Evolutionary conservation across 305 asterid genomes (phyloP), one percentile per base, ranked within the genome.

Genomic region (Striga hermonthica): DNA sequence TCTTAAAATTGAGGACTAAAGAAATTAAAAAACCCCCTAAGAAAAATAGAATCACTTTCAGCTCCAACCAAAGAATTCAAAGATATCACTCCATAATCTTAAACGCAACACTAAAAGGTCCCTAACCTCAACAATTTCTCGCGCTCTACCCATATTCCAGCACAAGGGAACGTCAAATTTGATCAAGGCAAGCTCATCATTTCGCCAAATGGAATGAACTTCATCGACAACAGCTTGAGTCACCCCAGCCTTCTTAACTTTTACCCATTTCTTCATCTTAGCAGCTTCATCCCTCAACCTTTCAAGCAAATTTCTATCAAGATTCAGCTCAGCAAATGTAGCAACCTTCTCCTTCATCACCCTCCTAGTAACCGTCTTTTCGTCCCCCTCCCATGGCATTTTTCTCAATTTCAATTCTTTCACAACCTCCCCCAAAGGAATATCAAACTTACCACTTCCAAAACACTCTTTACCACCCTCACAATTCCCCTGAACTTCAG

Each of bases 161-260:
- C 87, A 82, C 84, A 90, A 80, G 44, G 99, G 99, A 72, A 90
- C 43, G 66, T 84, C 95, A 79, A 93, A 90, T 37, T 82, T 93
- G 67, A 93, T 66, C 96, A 93, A 84, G 59, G 92, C 94, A 16
- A 93, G 95, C 80, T 90, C 96, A 68, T 74, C 76, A 62, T 66
- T 74, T 75, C 83, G 81, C 99, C 99, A 93, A 64, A 70, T 48
- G 34, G 65, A 68, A 58, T 56, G 82, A 72, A 93, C 75, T 80
- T 82, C 89, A 80, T 84, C 80, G 62, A 88, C 84, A 67, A 84
- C 97, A 68, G 78, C 84, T 74, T 77, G 86, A 66, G 87, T 90
- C 57, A 93, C 95, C 55, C 99, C 99, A 54, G 88, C 88, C 80
- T 93, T 93, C 85, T 78, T 93, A 77, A 90, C 95, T 75, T 93